phyloP scores from a whole-genome alignment of 2,329 filamentous ascomycete genomes.

The Cryphonectria nitschkei region DNA sequence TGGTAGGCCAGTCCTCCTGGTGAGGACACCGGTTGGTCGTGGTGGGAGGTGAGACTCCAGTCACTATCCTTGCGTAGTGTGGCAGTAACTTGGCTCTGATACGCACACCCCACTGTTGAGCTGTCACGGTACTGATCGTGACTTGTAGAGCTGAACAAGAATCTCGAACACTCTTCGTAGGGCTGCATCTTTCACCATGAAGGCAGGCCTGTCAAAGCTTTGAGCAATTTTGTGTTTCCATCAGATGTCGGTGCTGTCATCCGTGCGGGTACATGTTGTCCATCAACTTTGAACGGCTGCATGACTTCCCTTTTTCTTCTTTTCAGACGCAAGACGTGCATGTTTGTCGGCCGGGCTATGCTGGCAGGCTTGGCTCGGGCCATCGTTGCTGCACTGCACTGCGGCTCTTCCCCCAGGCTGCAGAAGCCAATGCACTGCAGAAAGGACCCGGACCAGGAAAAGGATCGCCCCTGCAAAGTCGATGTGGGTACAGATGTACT shows the following conservation, averaged over 20 bases:
- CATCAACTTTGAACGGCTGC: constrained; percentile 18
- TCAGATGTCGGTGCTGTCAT: background rate
- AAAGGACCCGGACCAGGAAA: constrained; percentile 13
- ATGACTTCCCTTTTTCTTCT: constrained; percentile 24
- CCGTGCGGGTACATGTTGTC: constrained; percentile 4
- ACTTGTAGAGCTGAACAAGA: background rate
- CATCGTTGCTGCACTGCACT: constrained; percentile 26
- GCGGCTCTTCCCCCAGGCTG: constrained; percentile 25
- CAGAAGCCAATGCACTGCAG: constrained; percentile 27
- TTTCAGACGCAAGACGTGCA: constrained; percentile 16
- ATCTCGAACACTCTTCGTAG: background rate
- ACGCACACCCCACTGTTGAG: constrained; percentile 5
- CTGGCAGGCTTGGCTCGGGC: constrained; percentile 19
- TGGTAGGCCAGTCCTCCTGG: background rate
- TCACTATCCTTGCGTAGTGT: background rate
- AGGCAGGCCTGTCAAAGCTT: background rate
- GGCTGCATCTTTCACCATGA: background rate
- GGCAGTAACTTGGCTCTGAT: background rate
- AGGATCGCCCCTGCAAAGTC: constrained; percentile 19
- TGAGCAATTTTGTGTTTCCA: background rate
- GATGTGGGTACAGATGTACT: constrained; percentile 11
- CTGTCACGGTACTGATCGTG: background rate
- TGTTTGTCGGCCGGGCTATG: constrained; percentile 11
- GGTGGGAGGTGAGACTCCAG: background rate
- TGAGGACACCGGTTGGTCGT: background rate